Base-by-base conservation (phyloP, 129 eudicot species). In the Smallanthus sonchifolius region DNA sequence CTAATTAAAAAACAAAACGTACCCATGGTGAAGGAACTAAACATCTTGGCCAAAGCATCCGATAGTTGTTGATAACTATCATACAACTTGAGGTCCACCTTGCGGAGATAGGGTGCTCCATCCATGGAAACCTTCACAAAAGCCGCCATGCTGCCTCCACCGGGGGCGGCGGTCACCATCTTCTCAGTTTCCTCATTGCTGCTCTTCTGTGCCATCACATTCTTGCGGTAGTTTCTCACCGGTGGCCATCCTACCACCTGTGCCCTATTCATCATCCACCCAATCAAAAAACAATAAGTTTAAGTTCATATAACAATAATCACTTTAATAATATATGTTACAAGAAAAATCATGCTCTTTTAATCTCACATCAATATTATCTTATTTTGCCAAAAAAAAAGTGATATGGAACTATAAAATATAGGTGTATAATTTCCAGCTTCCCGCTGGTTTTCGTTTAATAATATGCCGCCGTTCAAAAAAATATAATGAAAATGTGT, bases 201-300 rank as follows among this genome's bases (percentile, higher is more conserved):
- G 84, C 83, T 87, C 85, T 89, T 89, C 20, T 85, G 87, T 28
- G 97, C 87, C 90, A 89, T 85, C 40, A 86, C 74, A 71, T 92
- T 92, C 84, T 92, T 92, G 65, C 98, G 83, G 84, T 82, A 89
- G 49, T 89, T 80, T 86, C 98, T 74, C 48, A 92, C 98, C 39
- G 98, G 98, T 75, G 98, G 98, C 98, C 98, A 92, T 48, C 98
- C 98, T 56, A 92, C 98, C 76, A 92, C 92, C 39, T 92, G 98
- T 67, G 95, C 95, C 90, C 98, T 92, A 73, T 24, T 24, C 30
- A 24, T 24, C 30, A 24, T 24, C 30, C 30, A 24, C 30, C 30
- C 30, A 24, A 24, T 2, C 7, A 7, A 7, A 42, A 7, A 42
- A 42, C 45, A 42, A 42, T 42, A 42, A 7, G 45, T 42, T 42